Evolutionary conservation across 78 protist species (phyloP), one percentile per base, ranked within the genome.

Genomic region (Dictyostelium capitatum): DNA sequence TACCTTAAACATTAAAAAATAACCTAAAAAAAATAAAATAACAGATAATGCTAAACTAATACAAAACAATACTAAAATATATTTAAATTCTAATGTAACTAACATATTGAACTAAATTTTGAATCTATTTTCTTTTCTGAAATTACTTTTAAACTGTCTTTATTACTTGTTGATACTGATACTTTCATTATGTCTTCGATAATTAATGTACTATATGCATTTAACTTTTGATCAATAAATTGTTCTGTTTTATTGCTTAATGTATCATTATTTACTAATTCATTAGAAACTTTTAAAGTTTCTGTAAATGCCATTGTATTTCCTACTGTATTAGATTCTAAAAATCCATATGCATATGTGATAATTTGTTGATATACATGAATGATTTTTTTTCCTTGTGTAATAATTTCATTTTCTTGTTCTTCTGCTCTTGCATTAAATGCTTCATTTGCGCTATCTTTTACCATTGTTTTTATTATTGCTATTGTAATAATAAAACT

Each of bases 1-100:
- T 30, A 79, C 51, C 41, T 82, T 74, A 75, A 78, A 51, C 67
- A 80, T 73, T 47, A 73, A 73, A 30, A 46, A 73, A 23, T 37
- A 73, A 1, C 79, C 77, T 19, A 82, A 82, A n/a, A 23, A 17
- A 28, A 79, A 82, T 79, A 59, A 77, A 4, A 56, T 9, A 4
- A 82, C 23, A 5, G 80, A 82, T 82, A 82, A 43, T 10, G 11
- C 46, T 20, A 75, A 17, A 77, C 79, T 73, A 4, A 73, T 73
- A 1, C 7, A 7, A 6, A 73, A 20, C 14, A 46, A n/a, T 19
- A 73, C 20, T 43, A 73, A 73, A 41, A 73, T 73, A 73, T 46
- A 73, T 6, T 1, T 73, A 73, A 43, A 73, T 73, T 73, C 79
- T 41, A 73, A 30, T 32, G 75, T 67, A 4, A 67, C n/a, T 67